A percentile compares a stretch with the other conserved stretches of the same genome.
These are phyloP conservation scores for Sporisorium sorghi DNA, from an alignment of 1,284 basidiomycete genomes.

Conservation along the genomic window DNA sequence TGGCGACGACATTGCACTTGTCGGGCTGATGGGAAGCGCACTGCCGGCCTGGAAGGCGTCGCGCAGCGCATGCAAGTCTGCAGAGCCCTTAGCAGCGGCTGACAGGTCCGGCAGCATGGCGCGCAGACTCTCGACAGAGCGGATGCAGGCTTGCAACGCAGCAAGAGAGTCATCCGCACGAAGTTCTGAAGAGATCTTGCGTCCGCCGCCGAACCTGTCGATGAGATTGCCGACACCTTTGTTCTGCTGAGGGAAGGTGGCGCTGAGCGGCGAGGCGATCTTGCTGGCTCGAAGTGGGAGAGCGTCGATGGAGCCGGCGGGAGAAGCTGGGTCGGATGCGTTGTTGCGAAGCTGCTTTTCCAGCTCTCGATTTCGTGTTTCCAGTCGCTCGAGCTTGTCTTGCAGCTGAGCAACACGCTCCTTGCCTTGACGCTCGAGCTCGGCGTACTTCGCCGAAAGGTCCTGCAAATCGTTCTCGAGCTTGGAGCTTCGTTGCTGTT, in stretches of 20 bases:
- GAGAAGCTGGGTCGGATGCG: slow-evolving; percentile 18
- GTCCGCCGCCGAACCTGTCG: slow-evolving; percentile 43
- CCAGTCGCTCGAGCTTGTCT: slow-evolving; percentile 19
- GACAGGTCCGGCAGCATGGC: slow-evolving; percentile 38
- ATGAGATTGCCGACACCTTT: slow-evolving; percentile 46
- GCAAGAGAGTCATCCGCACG: slow-evolving; percentile 29
- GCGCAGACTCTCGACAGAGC: slow-evolving; percentile 23
- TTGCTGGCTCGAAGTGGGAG: slow-evolving; percentile 19
- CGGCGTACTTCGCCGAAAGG: slow-evolving; percentile 16
- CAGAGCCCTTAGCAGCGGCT: slow-evolving; percentile 30
- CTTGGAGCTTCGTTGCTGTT: slow-evolving; percentile 2
- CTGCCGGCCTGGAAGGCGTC: slow-evolving; percentile 28
- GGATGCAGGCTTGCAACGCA: slow-evolving; percentile 28
- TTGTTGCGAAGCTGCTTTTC: slow-evolving; percentile 24
- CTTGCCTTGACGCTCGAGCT: slow-evolving; percentile 11
- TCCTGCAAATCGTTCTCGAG: slow-evolving; percentile 18
- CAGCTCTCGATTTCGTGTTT: slow-evolving; percentile 21
- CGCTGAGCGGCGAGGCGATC: slow-evolving; percentile 11
- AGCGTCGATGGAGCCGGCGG: slow-evolving; percentile 15
- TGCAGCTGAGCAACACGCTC: slow-evolving; percentile 27
- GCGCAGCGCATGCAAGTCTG: slow-evolving; percentile 33
- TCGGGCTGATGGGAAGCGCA: slow-evolving; percentile 4
- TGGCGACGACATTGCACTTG: slow-evolving; percentile 13
- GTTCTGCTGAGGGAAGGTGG: slow-evolving; percentile 21
- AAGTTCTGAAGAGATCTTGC: slow-evolving; percentile 19